phyloP scores from a whole-genome alignment of 805 yeast species.

The Spathaspora girioi region DNA sequence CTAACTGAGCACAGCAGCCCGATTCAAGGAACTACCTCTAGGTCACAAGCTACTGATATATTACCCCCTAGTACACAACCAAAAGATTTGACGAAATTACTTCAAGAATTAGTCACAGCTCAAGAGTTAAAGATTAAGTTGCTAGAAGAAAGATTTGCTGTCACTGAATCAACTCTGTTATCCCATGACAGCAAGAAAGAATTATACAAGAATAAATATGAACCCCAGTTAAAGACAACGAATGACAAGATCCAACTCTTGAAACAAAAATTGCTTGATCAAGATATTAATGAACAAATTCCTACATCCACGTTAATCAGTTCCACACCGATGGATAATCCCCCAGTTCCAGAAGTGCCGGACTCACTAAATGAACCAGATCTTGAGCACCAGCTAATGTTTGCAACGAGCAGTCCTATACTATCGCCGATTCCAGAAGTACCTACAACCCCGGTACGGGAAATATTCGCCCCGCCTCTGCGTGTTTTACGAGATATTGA shows the following conservation, averaged over 20 bases:
- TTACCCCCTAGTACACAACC: not conserved
- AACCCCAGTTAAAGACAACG: conserved; percentile 20
- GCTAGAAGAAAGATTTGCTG: conserved; percentile 25
- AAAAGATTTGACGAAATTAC: not conserved
- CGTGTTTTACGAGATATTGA: not conserved
- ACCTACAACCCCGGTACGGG: not conserved
- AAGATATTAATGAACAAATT: not conserved
- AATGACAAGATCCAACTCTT: conserved; percentile 8
- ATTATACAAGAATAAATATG: conserved; percentile 21
- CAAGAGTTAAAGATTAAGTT: conserved; percentile 23
- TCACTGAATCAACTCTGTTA: conserved; percentile 34
- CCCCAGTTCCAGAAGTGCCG: conserved; percentile 1
- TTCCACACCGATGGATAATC: not conserved
- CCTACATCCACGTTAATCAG: not conserved
- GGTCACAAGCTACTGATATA: not conserved
- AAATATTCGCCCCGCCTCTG: not conserved
- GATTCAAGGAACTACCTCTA: not conserved
- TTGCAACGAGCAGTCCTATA: not conserved
- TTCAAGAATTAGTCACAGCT: conserved; percentile 2
- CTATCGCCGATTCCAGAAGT: not conserved
- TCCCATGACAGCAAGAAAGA: conserved; percentile 33
- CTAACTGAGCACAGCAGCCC: not conserved
- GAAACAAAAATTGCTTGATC: not conserved
- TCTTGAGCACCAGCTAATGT: not conserved
- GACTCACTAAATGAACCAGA: not conserved